Evolutionary conservation across 345 rosid genomes (phyloP).

Genomic region (Cardamine chenopodiifolia): DNA sequence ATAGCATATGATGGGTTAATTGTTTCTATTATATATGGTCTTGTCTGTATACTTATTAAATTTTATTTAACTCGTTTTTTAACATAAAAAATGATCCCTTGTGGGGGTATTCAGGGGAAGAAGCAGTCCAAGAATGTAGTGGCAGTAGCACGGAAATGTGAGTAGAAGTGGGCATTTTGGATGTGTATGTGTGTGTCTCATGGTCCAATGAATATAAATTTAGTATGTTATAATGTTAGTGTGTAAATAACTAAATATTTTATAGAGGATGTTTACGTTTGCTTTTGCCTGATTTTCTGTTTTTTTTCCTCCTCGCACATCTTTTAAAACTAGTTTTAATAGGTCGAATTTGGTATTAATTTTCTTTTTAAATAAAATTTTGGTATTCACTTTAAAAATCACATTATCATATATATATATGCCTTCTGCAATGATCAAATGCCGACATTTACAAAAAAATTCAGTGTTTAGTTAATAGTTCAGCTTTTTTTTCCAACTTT

Average conservation of each 20-base stretch:
- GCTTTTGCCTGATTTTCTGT: not conserved
- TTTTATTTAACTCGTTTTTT: not conserved
- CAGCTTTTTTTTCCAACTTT: slow-evolving; percentile 23
- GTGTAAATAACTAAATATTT: not conserved
- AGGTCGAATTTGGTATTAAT: not conserved
- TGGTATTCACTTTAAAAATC: not conserved
- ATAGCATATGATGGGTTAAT: slow-evolving; percentile 14
- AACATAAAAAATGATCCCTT: not conserved
- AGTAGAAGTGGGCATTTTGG: slow-evolving; percentile 14
- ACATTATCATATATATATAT: not conserved
- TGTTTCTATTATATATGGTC: not conserved
- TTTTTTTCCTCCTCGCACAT: not conserved
- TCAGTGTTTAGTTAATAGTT: not conserved
- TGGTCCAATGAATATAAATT: not conserved
- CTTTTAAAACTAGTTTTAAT: not conserved
- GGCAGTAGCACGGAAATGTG: slow-evolving; percentile 13
- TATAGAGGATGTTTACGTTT: not conserved
- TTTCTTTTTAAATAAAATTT: no score
- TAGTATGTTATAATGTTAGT: not conserved
- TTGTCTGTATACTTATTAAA: not conserved
- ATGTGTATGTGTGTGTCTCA: not conserved
- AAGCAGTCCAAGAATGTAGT: slow-evolving; percentile 35
- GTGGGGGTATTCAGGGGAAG: slow-evolving; percentile 11
- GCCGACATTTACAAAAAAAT: not conserved
- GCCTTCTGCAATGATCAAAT: slow-evolving; percentile 19